Conservation (phyloP, 169 alveolate genomes). For the Toxoplasma gondii region DNA sequence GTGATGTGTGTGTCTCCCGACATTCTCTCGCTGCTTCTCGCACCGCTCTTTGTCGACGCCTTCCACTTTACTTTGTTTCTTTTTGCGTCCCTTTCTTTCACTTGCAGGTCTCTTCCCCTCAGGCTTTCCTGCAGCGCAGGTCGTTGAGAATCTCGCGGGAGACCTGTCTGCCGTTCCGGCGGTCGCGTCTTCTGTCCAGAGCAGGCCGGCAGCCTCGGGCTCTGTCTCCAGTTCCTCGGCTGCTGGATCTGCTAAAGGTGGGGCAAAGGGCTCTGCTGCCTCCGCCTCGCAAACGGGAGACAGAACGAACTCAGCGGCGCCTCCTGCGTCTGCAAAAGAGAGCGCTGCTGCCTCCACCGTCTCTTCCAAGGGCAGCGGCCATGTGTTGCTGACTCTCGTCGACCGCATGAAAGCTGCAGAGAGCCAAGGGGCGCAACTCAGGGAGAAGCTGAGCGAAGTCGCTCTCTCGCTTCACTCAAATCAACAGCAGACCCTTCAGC, state of each 20-base stretch:
- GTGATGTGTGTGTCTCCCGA: not conserved
- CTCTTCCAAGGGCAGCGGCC: conserved; percentile 30
- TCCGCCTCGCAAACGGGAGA: not conserved
- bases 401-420: conserved; percentile 44
- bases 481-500: conserved; percentile 8
- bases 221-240: not conserved
- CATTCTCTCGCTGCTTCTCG: not conserved
- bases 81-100: not conserved
- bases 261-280: not conserved
- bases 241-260: not conserved
- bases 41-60: not conserved
- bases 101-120: not conserved
- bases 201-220: not conserved
- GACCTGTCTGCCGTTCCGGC: not conserved
- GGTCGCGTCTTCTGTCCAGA: not conserved
- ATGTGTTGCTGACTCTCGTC: conserved; percentile 36
- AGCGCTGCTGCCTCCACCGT: not conserved
- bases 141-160: not conserved
- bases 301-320: not conserved
- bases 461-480: not conserved
- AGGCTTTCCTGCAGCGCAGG: not conserved
- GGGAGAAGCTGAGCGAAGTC: not conserved
- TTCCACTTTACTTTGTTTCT: no score
- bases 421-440: not conserved
- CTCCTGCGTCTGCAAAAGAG: not conserved